Conservation (phyloP, 176 grass and related monocot genomes). For the Oryza punctata region DNA sequence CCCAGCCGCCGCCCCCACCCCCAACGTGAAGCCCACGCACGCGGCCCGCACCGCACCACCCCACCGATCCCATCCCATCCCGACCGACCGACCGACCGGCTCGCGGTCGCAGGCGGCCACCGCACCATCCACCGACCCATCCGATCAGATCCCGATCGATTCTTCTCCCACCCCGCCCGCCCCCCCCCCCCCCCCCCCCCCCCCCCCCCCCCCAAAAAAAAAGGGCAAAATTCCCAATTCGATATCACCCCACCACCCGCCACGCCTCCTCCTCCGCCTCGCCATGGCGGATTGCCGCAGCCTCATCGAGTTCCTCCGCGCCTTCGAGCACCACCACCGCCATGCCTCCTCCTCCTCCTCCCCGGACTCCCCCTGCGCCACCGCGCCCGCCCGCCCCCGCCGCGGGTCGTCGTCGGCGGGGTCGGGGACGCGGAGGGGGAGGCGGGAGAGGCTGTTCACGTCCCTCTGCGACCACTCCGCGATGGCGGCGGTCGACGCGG, state of each 20-base stretch:
- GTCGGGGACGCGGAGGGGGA: conserved; percentile 17
- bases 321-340: conserved; percentile 66
- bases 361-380: neutral
- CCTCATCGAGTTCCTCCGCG: conserved; percentile 88
- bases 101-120: neutral
- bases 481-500: conserved; percentile 59
- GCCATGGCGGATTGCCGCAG: conserved; percentile 89
- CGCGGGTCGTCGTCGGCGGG: neutral
- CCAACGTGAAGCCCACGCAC: neutral
- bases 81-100: neutral
- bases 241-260: neutral
- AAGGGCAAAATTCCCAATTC: neutral
- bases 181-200: no score
- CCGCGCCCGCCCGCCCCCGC: conserved; percentile 26
- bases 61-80: neutral
- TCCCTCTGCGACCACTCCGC: conserved; percentile 69
- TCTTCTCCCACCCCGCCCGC: no score
- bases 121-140: neutral
- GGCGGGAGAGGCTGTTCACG: conserved; percentile 39
- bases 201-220: no score
- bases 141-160: conserved; percentile 35
- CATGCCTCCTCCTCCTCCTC: neutral
- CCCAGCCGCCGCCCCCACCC: no score
- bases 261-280: neutral
- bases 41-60: neutral